These are phyloP conservation scores for Camellia oleifera DNA, from an alignment of 179 eudicot genomes.

Conservation along the genomic window DNA sequence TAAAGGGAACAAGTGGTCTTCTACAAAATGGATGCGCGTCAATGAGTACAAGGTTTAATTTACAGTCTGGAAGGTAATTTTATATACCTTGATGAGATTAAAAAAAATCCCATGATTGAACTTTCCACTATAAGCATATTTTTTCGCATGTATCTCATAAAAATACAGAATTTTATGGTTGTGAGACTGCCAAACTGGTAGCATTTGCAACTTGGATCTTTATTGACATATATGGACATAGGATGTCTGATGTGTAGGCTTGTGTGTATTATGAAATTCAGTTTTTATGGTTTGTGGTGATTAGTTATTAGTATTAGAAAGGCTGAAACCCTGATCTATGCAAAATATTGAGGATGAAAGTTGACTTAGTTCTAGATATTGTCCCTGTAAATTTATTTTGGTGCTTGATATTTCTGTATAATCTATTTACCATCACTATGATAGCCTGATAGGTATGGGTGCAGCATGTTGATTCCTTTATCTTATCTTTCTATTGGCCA, in stretches of 20 bases:
- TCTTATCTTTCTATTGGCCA: too few species aligned
- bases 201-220: not conserved
- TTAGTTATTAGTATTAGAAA: not conserved
- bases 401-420: not conserved
- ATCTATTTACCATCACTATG: not conserved
- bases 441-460: not conserved
- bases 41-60: constrained; percentile 40
- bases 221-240: not conserved
- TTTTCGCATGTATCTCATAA: not conserved
- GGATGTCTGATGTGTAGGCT: not conserved
- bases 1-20: constrained; percentile 65
- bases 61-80: constrained; percentile 26
- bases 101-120: not conserved
- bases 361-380: not conserved
- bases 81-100: not conserved
- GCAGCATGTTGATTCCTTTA: too few species aligned
- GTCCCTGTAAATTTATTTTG: not conserved
- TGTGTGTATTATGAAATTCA: not conserved
- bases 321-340: not conserved
- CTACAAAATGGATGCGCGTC: constrained; percentile 68
- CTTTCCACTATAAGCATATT: not conserved
- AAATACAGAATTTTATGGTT: not conserved
- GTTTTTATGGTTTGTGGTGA: too few species aligned
- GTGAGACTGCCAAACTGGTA: not conserved
- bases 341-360: not conserved